Base-by-base conservation (phyloP, 1,284 basidiomycete genomes). In the Malassezia equina region DNA sequence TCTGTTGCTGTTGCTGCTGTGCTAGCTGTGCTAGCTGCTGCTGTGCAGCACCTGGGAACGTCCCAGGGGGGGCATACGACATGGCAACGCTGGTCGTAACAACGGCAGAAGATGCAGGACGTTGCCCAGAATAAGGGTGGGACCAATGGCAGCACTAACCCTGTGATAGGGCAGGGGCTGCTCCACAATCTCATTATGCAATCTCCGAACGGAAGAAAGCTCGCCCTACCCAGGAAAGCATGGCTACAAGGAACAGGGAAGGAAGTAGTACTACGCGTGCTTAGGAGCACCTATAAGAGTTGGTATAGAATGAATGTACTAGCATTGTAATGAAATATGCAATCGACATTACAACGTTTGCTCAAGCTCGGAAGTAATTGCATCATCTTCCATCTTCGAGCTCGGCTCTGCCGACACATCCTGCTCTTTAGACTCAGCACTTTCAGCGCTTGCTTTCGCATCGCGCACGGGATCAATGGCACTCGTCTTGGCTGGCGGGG, bases 11-110 rank as follows among this genome's bases (percentile, higher is more conserved):
- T 36, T 61, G 62, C 15, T 61, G 59, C 31, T 67, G 65, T 29
- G 58, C 43, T 17, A 61, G 59, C 28, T 61, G 51, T 12, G 54
- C 53, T 17, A 52, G 58, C 45, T 66, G 65, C 51, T 67, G 65
- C 23, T 64, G 60, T 4, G 19, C 32, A 21, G 46, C 39, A 12
- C 39, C 28, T 7, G 11, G 28, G 28, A 41, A 51, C 9, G 17
- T 11, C 33, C 41, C 49, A n/a, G 44, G 33, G 11, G 24, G 25
- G 13, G 48, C 8, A 24, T 40, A 50, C 11, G 33, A 39, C 46
- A 48, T 48, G 11, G 39, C 13, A 24, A 43, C n/a, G 3, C 36
- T 19, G 7, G 36, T 19, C 9, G 36, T 21, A 39, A n/a, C 19
- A 19, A 21, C 17, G 36, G 36, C 36, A 39, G 7, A 39, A 33